Percentiles rank a stretch among this genome's conserved stretches.
phyloP scores from a whole-genome alignment of 176 grass and related monocot species.

The Alopecurus myosuroides region DNA sequence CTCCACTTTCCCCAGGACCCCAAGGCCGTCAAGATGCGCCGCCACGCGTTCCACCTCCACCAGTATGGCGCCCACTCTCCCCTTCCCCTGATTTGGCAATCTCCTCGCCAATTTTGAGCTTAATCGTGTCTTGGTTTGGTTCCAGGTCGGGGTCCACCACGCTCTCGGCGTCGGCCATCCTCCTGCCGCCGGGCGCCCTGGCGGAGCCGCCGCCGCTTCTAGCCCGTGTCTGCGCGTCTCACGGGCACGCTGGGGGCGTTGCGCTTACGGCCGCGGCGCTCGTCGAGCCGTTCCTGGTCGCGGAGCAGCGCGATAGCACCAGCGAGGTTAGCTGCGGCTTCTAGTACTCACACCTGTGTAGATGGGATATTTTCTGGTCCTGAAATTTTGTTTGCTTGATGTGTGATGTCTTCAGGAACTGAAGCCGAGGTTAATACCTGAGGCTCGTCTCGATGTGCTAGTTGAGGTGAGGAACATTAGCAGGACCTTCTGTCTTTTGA shows the following conservation, averaged over 20 bases:
- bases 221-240: slow-evolving; percentile 34
- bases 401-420: slow-evolving; percentile 41
- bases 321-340: slow-evolving; percentile 33
- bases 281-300: slow-evolving; percentile 65
- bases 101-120: not conserved
- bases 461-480: slow-evolving; percentile 50
- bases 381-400: slow-evolving; percentile 16
- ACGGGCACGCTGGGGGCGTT: slow-evolving; percentile 40
- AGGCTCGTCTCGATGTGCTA: slow-evolving; percentile 64
- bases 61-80: slow-evolving; percentile 30
- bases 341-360: not conserved
- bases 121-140: slow-evolving; percentile 6
- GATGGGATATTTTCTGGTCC: not conserved
- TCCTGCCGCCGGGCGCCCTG: slow-evolving; percentile 54
- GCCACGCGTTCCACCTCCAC: slow-evolving; percentile 84
- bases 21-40: slow-evolving; percentile 87
- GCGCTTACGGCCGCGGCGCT: slow-evolving; percentile 61
- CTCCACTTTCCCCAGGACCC: slow-evolving; percentile 57
- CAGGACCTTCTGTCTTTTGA: not conserved
- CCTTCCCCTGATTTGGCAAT: not conserved
- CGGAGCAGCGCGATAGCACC: slow-evolving; percentile 54
- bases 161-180: slow-evolving; percentile 77
- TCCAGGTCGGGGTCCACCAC: slow-evolving; percentile 77
- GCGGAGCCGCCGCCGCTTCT: slow-evolving; percentile 35
- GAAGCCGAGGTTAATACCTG: slow-evolving; percentile 48